Percentiles rank a stretch among this genome's conserved stretches.
Evolutionary conservation across 2,329 filamentous ascomycete species (phyloP).

Genomic region (Fusarium nodosum): DNA sequence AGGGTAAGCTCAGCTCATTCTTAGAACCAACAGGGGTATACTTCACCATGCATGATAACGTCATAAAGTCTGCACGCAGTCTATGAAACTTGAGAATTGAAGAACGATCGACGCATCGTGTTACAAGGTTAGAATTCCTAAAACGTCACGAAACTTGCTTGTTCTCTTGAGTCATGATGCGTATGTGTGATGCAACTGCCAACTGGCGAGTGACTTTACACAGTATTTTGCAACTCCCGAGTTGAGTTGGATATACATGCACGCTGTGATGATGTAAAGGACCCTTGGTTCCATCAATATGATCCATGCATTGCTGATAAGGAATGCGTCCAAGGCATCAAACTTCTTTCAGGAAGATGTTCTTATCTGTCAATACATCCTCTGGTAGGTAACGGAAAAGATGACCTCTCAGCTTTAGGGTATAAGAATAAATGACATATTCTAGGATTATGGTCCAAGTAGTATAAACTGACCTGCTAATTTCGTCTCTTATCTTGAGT

Average conservation of each 20-base stretch:
- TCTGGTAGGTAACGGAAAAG: too few relatives aligned
- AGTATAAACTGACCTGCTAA: background rate
- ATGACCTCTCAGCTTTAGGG: too few relatives aligned
- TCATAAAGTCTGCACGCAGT: conserved; percentile 30
- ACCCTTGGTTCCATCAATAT: background rate
- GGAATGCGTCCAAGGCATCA: background rate
- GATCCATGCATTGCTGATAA: background rate
- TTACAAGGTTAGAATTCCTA: conserved; percentile 13
- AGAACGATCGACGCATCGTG: conserved; percentile 29
- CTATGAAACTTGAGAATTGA: conserved; percentile 31
- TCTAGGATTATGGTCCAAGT: too few relatives aligned
- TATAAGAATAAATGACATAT: too few relatives aligned
- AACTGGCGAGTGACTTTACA: conserved; percentile 27
- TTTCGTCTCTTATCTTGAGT: background rate
- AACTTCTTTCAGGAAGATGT: too few relatives aligned
- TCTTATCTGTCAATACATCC: too few relatives aligned
- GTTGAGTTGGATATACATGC: conserved; percentile 19
- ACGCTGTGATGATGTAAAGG: conserved; percentile 20
- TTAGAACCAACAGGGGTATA: conserved; percentile 18
- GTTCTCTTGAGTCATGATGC: conserved; percentile 11
- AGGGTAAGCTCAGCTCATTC: conserved; percentile 14
- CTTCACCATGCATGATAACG: conserved; percentile 38
- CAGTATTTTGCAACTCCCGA: conserved; percentile 27
- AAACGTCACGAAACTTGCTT: conserved; percentile 25
- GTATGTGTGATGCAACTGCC: conserved; percentile 33